Base-by-base conservation (phyloP, 257 asterid genomes). In the Solanum okadae region DNA sequence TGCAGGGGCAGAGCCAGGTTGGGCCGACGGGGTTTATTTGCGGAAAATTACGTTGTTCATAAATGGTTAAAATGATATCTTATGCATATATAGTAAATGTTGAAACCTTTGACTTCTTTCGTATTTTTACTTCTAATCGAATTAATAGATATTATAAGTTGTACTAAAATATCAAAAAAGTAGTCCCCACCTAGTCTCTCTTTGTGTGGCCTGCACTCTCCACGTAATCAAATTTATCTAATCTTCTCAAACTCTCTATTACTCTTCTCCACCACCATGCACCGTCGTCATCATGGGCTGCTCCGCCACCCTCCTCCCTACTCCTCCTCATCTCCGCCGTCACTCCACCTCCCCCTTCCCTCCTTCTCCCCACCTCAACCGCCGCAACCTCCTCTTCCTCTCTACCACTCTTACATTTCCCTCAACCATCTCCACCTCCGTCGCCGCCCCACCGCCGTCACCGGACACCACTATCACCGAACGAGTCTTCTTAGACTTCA, bases 381-480 rank as follows among this genome's bases (percentile, higher is more conserved):
- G 94, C 90, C 98, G 95, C 79, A 92, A 94, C 83, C 91, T 93
- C 61, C 94, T 92, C 93, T 90, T 92, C 91, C 94, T 92, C 91
- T 91, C 96, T 90, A 87, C 94, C 92, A 86, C 94, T 46, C 87
- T 89, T 92, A 52, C 88, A 49, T 29, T 81, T 20, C 86, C 86
- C 92, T 78, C 94, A 92, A 79, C 94, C 67, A 59, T 89, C 90
- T 70, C 88, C 94, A 34, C 92, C 87, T 59, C 92, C 83, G 81
- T 89, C 91, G 82, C 93, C 88, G 2, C 91, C 52, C 83, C 95
- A 2, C 89, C 91, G 10, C 79, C 92, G 0, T 92, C 94, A 1
- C 91, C 88, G 46, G 98, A 96, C 94, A 94, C 96, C 87, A 94
- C 96, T 86, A 78, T 96, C 92, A 96, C 98, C 75, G 98, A 94